Evolutionary conservation across 1,284 basidiomycete species (phyloP).

Genomic region (Marasmius oreades): DNA sequence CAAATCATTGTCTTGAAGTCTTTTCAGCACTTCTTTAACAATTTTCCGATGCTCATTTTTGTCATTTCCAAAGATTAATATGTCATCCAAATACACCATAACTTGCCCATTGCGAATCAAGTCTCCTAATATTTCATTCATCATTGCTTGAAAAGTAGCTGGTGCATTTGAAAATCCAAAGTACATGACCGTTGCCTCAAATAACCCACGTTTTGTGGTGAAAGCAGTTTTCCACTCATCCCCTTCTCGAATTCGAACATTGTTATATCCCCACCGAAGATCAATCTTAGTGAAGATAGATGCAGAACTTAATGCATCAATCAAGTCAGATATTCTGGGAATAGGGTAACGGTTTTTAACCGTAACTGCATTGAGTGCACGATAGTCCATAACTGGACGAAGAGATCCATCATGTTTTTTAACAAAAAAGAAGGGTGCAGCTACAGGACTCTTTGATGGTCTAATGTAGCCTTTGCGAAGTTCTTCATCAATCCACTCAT

Average conservation of each 20-base stretch:
- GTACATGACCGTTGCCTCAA: slow-evolving; percentile 30
- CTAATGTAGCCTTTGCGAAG: slow-evolving; percentile 22
- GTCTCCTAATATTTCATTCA: slow-evolving; percentile 16
- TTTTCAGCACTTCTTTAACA: slow-evolving; percentile 24
- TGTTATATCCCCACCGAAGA: slow-evolving; percentile 28
- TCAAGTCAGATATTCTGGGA: no score
- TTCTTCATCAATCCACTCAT: slow-evolving; percentile 6
- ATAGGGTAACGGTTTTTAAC: no score
- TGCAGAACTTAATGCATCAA: no score
- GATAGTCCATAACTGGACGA: slow-evolving; percentile 32
- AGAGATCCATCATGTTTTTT: slow-evolving; percentile 38
- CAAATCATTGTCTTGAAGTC: slow-evolving; percentile 21
- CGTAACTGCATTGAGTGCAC: slow-evolving; percentile 16
- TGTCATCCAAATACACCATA: slow-evolving; percentile 19
- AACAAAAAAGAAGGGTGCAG: slow-evolving; percentile 39
- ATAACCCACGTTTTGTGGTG: slow-evolving; percentile 27
- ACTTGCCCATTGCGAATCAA: slow-evolving; percentile 15
- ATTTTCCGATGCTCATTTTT: slow-evolving; percentile 15
- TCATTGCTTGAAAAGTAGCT: no score
- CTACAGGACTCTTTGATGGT: slow-evolving; percentile 26
- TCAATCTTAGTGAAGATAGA: slow-evolving; percentile 30
- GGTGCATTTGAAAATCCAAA: no score
- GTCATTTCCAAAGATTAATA: slow-evolving; percentile 15
- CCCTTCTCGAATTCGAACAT: slow-evolving; percentile 28
- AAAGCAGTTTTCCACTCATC: slow-evolving; percentile 34